These are phyloP conservation scores for Hanseniaspora uvarum DNA, from an alignment of 1,139 yeast species.

Conservation along the genomic window DNA sequence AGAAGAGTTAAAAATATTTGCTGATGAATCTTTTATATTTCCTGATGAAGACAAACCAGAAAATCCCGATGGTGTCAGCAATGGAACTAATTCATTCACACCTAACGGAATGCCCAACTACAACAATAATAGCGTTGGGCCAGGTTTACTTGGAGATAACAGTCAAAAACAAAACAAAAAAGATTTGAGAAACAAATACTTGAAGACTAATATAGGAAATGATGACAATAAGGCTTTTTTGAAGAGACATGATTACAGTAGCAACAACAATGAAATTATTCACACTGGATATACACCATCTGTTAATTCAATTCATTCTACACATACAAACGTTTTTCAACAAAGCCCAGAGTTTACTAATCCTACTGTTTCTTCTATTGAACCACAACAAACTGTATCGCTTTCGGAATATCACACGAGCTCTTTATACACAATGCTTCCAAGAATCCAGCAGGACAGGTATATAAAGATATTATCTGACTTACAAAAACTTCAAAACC, in stretches of 20 bases:
- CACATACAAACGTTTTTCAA: not conserved
- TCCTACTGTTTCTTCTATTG: not conserved
- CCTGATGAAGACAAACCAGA: constrained; percentile 63
- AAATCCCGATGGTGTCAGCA: not conserved
- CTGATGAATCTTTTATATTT: constrained; percentile 64
- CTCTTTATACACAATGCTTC: not conserved
- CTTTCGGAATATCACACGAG: not conserved
- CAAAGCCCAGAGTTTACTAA: not conserved
- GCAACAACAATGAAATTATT: not conserved
- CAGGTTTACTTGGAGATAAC: not conserved
- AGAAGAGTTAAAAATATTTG: constrained; percentile 68
- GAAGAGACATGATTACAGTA: constrained; percentile 21
- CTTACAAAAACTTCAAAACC: not conserved
- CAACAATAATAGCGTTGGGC: not conserved
- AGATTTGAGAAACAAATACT: constrained; percentile 8
- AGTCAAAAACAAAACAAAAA: not conserved
- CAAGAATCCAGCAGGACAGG: not conserved
- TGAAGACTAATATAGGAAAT: constrained; percentile 4
- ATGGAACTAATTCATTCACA: not conserved
- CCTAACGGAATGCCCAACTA: constrained; percentile 1
- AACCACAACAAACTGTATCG: not conserved
- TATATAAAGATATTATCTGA: not conserved
- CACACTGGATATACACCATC: constrained; percentile 8
- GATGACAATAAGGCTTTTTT: constrained; percentile 15
- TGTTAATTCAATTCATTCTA: constrained; percentile 2